Evolutionary conservation across 1,139 yeast genomes (phyloP).

Genomic region (Debaryomyces singareniensis): DNA sequence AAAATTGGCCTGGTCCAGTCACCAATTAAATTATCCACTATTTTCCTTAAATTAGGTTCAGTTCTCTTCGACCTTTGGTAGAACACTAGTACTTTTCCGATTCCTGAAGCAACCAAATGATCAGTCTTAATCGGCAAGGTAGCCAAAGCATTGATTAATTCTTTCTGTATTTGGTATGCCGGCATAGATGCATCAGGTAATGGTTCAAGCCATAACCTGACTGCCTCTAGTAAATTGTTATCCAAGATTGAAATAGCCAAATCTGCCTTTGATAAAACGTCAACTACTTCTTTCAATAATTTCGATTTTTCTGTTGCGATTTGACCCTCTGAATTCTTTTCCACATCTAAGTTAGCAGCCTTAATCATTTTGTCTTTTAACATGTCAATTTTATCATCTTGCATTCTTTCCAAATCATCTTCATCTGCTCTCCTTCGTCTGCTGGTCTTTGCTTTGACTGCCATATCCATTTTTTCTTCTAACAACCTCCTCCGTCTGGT

Average conservation of each 20-base stretch:
- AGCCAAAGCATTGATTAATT: slow-evolving; percentile 66
- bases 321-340: slow-evolving; percentile 64
- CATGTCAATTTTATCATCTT: slow-evolving; percentile 80
- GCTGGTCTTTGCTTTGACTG: slow-evolving; percentile 60
- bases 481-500: slow-evolving; percentile 64
- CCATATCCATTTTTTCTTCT: slow-evolving; percentile 76
- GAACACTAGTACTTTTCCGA: slow-evolving; percentile 90
- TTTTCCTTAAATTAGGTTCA: slow-evolving; percentile 76
- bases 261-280: slow-evolving; percentile 72
- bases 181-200: slow-evolving; percentile 97
- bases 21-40: slow-evolving; percentile 86
- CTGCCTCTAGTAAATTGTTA: slow-evolving; percentile 88
- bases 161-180: slow-evolving; percentile 91
- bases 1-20: slow-evolving; percentile 98
- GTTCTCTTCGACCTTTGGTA: slow-evolving; percentile 90
- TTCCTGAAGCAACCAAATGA: slow-evolving; percentile 88
- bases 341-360: slow-evolving; percentile 89
- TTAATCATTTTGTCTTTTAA: slow-evolving; percentile 87
- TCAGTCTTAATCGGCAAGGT: slow-evolving; percentile 90
- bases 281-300: slow-evolving; percentile 72
- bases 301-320: slow-evolving; percentile 87
- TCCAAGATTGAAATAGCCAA: slow-evolving; percentile 90
- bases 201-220: slow-evolving; percentile 96
- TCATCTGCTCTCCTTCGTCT: slow-evolving; percentile 67
- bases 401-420: slow-evolving; percentile 89